phyloP scores from a whole-genome alignment of 2,329 filamentous ascomycete genomes.

The Aspergillus ustus region DNA sequence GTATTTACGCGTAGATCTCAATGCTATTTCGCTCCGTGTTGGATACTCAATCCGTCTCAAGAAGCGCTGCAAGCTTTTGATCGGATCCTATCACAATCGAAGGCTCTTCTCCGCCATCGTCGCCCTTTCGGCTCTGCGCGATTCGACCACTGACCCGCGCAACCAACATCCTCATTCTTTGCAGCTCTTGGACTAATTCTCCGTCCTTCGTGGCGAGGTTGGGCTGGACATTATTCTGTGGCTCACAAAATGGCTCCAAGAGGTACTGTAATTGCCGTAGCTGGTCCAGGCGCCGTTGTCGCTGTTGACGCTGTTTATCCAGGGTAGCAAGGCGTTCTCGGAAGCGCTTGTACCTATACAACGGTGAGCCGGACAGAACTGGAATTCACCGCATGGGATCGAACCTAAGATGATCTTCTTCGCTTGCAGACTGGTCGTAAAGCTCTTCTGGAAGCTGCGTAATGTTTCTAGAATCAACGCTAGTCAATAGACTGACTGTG shows the following conservation, averaged over 20 bases:
- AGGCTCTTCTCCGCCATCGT: constrained; percentile 23
- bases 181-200: constrained; percentile 55
- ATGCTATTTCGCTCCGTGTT: neutral
- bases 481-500: neutral
- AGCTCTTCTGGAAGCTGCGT: constrained; percentile 43
- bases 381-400: constrained; percentile 23
- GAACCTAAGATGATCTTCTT: constrained; percentile 41
- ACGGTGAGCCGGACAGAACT: constrained; percentile 30
- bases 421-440: constrained; percentile 34
- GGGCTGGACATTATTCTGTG: constrained; percentile 57
- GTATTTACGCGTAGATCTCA: neutral
- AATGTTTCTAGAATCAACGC: constrained; percentile 39
- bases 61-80: constrained; percentile 41
- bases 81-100: constrained; percentile 33
- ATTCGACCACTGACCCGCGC: constrained; percentile 48
- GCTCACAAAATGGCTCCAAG: constrained; percentile 55
- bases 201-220: constrained; percentile 59
- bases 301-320: constrained; percentile 49
- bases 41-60: constrained; percentile 42
- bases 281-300: constrained; percentile 52
- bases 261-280: constrained; percentile 52
- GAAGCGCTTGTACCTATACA: constrained; percentile 46
- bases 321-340: constrained; percentile 52
- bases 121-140: constrained; percentile 32
- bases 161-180: constrained; percentile 54